Evolutionary conservation across 306 rosid species (phyloP).

Genomic region (Corylus heterophylla): DNA sequence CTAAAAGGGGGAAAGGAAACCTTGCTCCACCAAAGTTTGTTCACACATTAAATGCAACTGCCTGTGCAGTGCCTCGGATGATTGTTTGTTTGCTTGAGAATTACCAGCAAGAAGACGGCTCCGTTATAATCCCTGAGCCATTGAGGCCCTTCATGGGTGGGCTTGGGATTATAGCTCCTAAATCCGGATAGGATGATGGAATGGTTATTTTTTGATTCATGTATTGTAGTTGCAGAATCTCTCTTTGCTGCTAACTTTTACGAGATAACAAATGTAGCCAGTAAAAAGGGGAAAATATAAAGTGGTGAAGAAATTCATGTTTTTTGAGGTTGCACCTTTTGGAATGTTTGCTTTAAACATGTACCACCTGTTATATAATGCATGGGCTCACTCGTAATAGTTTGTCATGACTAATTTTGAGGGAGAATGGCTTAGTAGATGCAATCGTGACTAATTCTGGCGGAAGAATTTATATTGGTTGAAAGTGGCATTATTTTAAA

Average conservation of each 20-base stretch:
- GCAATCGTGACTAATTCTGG: neutral
- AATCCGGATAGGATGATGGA: slow-evolving; percentile 26
- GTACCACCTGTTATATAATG: neutral
- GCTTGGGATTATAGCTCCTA: slow-evolving; percentile 49
- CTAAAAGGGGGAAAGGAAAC: slow-evolving; percentile 67
- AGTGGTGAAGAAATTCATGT: neutral
- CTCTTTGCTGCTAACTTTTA: slow-evolving; percentile 3
- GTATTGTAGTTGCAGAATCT: slow-evolving; percentile 7
- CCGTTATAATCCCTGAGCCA: slow-evolving; percentile 70
- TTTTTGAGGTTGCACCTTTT: neutral
- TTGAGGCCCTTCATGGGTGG: slow-evolving; percentile 90
- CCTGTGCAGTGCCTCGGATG: slow-evolving; percentile 93
- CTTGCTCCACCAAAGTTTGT: slow-evolving; percentile 73
- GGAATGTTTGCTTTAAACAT: neutral
- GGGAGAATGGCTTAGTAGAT: neutral
- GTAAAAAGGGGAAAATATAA: neutral
- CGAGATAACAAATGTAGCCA: neutral
- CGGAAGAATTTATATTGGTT: neutral
- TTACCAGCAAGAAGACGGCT: slow-evolving; percentile 87
- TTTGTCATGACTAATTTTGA: neutral
- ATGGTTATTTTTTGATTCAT: neutral
- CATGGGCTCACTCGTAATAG: neutral
- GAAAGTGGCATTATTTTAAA: neutral
- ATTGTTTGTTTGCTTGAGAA: slow-evolving; percentile 81
- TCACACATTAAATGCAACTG: slow-evolving; percentile 94